Base-by-base conservation (phyloP, 2,329 filamentous ascomycete species). In the Nigrospora sphaerica region DNA sequence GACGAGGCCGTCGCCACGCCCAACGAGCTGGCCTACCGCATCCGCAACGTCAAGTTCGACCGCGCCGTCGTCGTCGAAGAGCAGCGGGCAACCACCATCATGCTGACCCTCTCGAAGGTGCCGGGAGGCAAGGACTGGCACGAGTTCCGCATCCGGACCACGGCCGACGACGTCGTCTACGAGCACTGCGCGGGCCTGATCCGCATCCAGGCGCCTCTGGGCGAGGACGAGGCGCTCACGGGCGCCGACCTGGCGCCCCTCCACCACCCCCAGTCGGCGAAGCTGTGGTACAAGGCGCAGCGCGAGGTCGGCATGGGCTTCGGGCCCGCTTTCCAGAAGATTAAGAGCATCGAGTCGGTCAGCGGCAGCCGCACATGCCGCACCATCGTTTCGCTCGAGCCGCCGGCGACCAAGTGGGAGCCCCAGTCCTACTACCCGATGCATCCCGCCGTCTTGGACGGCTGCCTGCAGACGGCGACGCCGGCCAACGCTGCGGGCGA, bases 221-320 rank as follows among this genome's bases (percentile, higher is more conserved):
- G 49, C 0, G 43, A 50, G 4, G 12, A 28, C 10, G 23, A 32
- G 1, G 17, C 31, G 33, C 36, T 39, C 1, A 11, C 18, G 2
- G 39, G 23, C 12, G 41, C 23, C 14, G 32, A 37, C 12, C 14
- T 39, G 6, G 31, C 33, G 17, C 45, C 47, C 4, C 39, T 51
- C 9, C 11, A 36, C 10, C 14, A 16, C 6, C 32, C 46, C 14
- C 34, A 42, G 23, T 16, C 46, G 13, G 23, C 46, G 0, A 36
- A 31, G 5, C 13, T 50, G 2, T 66, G 63, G 63, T 62, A 64
- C 51, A 62, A 63, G 48, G 46, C 50, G 1, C 46, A 54, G 39
- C 19, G n/a, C 1, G 58, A 62, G n/a, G 49, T 56, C 14, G 64
- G 63, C 17, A 53, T 55, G 32, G 49, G 53, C n/a, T 63, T 61